Evolutionary conservation across 495 filamentous ascomycete species (phyloP), one percentile per base, ranked within the genome.

Genomic region (Thermothielavioides terrestris): DNA sequence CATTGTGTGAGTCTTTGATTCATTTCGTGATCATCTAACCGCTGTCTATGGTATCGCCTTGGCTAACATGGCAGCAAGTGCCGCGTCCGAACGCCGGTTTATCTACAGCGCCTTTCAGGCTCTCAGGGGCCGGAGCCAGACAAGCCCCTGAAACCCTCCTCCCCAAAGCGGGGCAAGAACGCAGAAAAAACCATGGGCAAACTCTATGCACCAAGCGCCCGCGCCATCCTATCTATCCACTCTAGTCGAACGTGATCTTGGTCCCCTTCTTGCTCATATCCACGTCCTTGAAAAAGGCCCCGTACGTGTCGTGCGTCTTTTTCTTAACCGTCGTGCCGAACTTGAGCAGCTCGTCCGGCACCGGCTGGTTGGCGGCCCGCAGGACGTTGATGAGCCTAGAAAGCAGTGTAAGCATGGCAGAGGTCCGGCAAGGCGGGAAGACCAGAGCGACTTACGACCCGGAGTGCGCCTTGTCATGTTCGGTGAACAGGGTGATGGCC

Each of bases 281-380:
- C 34, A 75, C 68, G 36, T 95, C 86, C 65, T 90, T 95, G 73
- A 80, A 94, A 60, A 95, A 96, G 1, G 88, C 86, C 37, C 92
- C 92, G 63, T 96, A 98, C 8, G 82, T 82, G 46, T 85, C 85
- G 67, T 98, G 91, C 35, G 79, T 80, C 86, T 96, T 97, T 77
- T 94, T 95, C 77, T 96, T 97, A 26, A 98, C 92, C 12, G 90
- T 96, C n/a, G 86, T 91, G 46, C 92, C 92, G 54, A 95, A 98
- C 61, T 92, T 95, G 53, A 95, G 65, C 30, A 97, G 68, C 11
- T 82, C 84, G 30, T 95, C 88, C 4, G 92, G 92, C 1, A 98
- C 85, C 5, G 81, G 75, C 61, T 97, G 92, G 42, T 86, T 85
- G 5, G 92, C 90, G 9, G 81, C 86, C 63, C 85, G 89, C 31